phyloP scores from a whole-genome alignment of 768 basidiomycete genomes.

The Calocera viscosa region DNA sequence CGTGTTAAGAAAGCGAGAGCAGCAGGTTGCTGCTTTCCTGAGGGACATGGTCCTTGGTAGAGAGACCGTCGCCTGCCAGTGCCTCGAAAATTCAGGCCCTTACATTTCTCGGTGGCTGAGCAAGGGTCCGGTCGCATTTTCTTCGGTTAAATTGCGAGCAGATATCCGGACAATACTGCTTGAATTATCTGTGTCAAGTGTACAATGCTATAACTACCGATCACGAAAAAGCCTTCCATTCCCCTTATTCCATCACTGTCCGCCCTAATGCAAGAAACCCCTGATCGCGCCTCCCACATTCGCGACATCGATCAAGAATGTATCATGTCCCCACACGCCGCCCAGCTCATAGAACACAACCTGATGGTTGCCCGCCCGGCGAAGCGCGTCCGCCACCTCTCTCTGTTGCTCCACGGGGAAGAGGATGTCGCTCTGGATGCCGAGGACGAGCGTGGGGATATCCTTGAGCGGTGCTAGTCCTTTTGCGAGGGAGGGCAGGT shows the following conservation, averaged over 20 bases:
- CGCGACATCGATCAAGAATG: conserved; percentile 81
- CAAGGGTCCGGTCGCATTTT: not conserved
- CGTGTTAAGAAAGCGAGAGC: not conserved
- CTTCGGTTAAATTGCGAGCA: not conserved
- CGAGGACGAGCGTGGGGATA: conserved; percentile 76
- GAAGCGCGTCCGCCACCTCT: conserved; percentile 82
- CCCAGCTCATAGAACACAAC: conserved; percentile 97
- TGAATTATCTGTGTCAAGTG: not conserved
- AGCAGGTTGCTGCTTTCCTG: not conserved
- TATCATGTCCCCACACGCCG: conserved; percentile 99
- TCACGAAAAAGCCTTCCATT: no score
- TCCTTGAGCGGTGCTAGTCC: conserved; percentile 63
- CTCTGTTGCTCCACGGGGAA: conserved; percentile 97
- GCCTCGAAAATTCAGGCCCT: not conserved
- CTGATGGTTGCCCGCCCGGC: conserved; percentile 73
- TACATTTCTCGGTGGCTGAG: not conserved
- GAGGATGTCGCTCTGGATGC: conserved; percentile 92
- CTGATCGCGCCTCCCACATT: conserved; percentile 86
- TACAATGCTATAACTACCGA: not conserved
- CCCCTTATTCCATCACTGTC: not conserved
- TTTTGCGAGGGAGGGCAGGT: conserved; percentile 60
- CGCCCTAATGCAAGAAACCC: conserved; percentile 53
- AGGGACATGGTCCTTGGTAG: not conserved
- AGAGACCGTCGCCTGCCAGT: not conserved
- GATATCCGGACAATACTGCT: no score